A percentile compares a stretch with the other conserved stretches of the same genome.
Conservation (phyloP, 495 filamentous ascomycete genomes). For the Aspergillus sparsus region DNA sequence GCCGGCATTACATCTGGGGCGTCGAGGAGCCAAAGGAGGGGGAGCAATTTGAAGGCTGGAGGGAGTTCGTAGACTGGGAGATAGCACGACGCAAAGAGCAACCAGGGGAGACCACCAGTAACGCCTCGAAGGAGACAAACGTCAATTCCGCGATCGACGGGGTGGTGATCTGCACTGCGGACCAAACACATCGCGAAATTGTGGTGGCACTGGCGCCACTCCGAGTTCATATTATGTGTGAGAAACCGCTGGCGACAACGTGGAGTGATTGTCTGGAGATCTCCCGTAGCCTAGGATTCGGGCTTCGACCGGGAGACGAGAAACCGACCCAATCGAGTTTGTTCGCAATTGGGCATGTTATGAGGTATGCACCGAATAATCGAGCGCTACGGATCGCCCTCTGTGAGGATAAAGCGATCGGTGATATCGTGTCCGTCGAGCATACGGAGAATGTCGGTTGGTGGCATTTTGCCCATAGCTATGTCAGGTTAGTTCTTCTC, state of each 20-base stretch:
- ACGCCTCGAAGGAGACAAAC: background rate
- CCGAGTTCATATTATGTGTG: constrained; percentile 75
- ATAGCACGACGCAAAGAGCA: background rate
- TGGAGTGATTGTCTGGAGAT: constrained; percentile 66
- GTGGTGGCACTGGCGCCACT: constrained; percentile 60
- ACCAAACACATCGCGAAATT: constrained; percentile 72
- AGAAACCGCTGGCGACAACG: constrained; percentile 76
- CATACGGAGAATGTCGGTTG: constrained; percentile 86
- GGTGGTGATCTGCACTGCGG: constrained; percentile 70
- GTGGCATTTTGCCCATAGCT: constrained; percentile 86
- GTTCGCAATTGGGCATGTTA: constrained; percentile 66
- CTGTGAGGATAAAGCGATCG: constrained; percentile 56
- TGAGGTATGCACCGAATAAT: constrained; percentile 77
- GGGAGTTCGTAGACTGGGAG: background rate
- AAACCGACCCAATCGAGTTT: constrained; percentile 22
- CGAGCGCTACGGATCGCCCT: constrained; percentile 69
- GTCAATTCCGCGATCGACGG: constrained; percentile 56
- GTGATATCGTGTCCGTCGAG: constrained; percentile 72
- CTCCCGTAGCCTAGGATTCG: constrained; percentile 44
- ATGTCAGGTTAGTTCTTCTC: constrained; percentile 60
- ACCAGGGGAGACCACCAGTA: no score
- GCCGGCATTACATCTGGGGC: background rate
- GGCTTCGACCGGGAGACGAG: background rate
- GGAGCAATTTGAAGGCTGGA: background rate
- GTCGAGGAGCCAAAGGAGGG: background rate